Evolutionary conservation across 1,284 basidiomycete genomes (phyloP), one percentile per base, ranked within the genome.

Genomic region (Malassezia cuniculi): DNA sequence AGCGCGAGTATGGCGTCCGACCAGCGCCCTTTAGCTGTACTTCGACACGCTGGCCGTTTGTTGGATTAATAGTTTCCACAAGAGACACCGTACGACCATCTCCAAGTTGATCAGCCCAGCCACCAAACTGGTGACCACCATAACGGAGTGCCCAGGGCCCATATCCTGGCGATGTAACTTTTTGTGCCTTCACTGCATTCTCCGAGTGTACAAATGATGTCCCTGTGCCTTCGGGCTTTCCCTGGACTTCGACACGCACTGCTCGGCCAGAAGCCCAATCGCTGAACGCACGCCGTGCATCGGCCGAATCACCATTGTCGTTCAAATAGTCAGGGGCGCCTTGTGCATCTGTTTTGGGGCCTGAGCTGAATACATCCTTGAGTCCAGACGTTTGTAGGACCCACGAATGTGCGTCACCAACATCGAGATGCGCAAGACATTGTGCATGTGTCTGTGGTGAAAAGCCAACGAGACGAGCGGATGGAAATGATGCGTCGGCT

Each of bases 91-190:
- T 90, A 11, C 90, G 76, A 1, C 90, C 90, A 60, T 97, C 90
- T 7, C 90, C 90, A 3, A 97, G 75, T 68, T 95, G 90, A n/a
- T 87, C 86, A 2, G 90, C 90, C 81, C 82, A 95, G 4, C 64
- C 69, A 1, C 87, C 90, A 58, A 95, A 95, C 65, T 95, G 89
- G 27, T 69, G 61, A 1, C 68, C 65, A 10, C 57, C 56, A 36
- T 57, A 64, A 30, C 54, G 54, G 17, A 62, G 41, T n/a, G 59
- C 45, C 57, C 59, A 64, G 1, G 59, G 59, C 1, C 48, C 57
- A 29, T 57, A 54, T 24, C 47, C 45, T n/a, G 20, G 35, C 6
- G 4, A 27, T 14, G 27, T 40, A 39, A 24, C 40, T n/a, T n/a
- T n/a, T n/a, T n/a, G n/a, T n/a, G n/a, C n/a, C n/a, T n/a, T n/a